Conservation (phyloP, 306 rosid genomes). For the Morella rubra region DNA sequence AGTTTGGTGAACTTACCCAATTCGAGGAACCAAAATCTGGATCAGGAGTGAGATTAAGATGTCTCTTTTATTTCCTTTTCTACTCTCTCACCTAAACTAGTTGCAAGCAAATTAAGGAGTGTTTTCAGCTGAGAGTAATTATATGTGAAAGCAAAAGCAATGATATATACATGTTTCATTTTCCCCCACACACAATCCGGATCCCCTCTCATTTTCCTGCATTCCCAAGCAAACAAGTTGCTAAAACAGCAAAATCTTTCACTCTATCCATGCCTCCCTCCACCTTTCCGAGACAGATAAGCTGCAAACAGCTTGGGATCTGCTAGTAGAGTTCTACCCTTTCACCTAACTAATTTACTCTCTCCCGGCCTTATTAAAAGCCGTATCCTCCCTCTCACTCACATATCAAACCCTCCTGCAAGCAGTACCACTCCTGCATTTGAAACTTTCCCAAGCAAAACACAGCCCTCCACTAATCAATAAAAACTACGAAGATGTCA, state of each 20-base stretch:
- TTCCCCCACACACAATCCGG: slow-evolving; percentile 24
- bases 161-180: background rate
- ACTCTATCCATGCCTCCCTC: background rate
- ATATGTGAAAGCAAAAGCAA: background rate
- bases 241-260: background rate
- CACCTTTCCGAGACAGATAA: background rate
- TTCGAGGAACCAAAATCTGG: too few species aligned
- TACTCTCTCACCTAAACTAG: too few species aligned
- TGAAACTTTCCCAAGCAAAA: background rate
- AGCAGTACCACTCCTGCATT: too few species aligned
- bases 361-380: slow-evolving; percentile 2
- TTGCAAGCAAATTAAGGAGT: too few species aligned
- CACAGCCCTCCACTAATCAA: background rate
- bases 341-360: slow-evolving; percentile 8
- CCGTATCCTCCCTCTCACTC: background rate
- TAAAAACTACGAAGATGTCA: background rate
- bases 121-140: too few species aligned
- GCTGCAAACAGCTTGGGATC: slow-evolving; percentile 14
- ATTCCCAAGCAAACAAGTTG: background rate
- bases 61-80: too few species aligned
- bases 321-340: slow-evolving; percentile 14
- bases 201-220: background rate
- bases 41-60: too few species aligned
- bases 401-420: background rate
- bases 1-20: too few species aligned